Evolutionary conservation across 2,329 filamentous ascomycete species (phyloP).

Genomic region (Penicillium sp.): DNA sequence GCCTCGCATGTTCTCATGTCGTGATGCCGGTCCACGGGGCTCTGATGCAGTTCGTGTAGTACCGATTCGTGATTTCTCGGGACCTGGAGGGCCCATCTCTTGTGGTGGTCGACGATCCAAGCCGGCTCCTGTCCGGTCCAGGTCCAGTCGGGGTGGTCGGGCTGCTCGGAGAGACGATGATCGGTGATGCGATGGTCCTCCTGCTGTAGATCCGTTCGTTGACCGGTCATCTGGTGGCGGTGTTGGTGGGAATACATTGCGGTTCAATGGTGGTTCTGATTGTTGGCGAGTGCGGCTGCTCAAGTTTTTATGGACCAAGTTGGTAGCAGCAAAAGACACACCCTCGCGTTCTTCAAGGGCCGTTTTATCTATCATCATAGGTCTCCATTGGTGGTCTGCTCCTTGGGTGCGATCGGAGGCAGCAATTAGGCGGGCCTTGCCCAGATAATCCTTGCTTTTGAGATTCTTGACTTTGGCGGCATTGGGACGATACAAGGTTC

Average conservation of each 20-base stretch:
- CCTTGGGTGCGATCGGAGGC: constrained; percentile 67
- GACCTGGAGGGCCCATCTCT: constrained; percentile 2
- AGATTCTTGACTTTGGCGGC: constrained; percentile 97
- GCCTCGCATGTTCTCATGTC: constrained; percentile 29
- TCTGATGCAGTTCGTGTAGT: constrained; percentile 51
- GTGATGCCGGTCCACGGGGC: constrained; percentile 43
- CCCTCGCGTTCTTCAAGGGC: constrained; percentile 73
- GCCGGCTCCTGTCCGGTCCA: constrained; percentile 28
- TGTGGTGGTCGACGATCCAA: constrained; percentile 31
- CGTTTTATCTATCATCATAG: constrained; percentile 59
- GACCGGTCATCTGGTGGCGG: constrained; percentile 88
- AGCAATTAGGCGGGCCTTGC: constrained; percentile 89
- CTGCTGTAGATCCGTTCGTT: constrained; percentile 30
- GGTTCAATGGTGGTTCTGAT: constrained; percentile 72
- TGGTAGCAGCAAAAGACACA: constrained; percentile 86
- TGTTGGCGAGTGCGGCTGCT: constrained; percentile 72
- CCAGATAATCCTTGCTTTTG: constrained; percentile 95
- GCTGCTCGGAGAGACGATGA: constrained; percentile 48
- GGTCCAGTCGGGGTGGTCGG: constrained; percentile 46
- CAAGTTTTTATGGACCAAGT: constrained; percentile 83
- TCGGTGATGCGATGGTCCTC: constrained; percentile 28
- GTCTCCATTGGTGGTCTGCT: constrained; percentile 72
- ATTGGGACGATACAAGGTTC: constrained; percentile 90
- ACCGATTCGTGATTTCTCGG: constrained; percentile 43
- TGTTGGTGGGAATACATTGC: constrained; percentile 93